These are phyloP conservation scores for Carnegiea gigantea DNA, from an alignment of 179 eudicot genomes.

Conservation along the genomic window DNA sequence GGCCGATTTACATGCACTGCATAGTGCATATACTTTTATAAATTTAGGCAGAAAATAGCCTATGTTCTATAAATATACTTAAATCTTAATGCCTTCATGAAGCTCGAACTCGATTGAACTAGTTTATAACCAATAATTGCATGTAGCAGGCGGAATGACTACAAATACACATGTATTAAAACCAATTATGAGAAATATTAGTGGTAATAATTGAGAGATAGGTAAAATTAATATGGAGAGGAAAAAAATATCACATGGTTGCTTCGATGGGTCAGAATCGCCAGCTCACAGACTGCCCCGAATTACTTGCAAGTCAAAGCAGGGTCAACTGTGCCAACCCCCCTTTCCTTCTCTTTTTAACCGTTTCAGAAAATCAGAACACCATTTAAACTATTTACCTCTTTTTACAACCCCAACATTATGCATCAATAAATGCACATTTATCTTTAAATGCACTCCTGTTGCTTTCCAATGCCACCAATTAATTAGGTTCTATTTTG, in stretches of 20 bases:
- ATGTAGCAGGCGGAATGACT: too few species aligned
- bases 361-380: neutral
- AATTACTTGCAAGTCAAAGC: constrained; percentile 28
- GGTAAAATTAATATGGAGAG: neutral
- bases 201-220: too few species aligned
- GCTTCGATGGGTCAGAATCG: constrained; percentile 28
- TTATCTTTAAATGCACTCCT: constrained; percentile 19
- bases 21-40: too few species aligned
- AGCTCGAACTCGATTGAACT: too few species aligned
- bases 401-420: constrained; percentile 13
- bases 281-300: constrained; percentile 29
- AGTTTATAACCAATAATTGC: too few species aligned
- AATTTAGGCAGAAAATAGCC: too few species aligned
- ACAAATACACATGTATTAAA: too few species aligned
- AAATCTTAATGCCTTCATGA: too few species aligned
- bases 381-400: neutral
- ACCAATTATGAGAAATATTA: too few species aligned
- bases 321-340: constrained; percentile 28
- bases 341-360: neutral
- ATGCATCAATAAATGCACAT: constrained; percentile 17
- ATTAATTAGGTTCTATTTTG: neutral
- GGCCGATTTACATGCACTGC: too few species aligned
- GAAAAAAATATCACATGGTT: constrained; percentile 21
- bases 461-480: constrained; percentile 28
- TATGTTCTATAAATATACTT: too few species aligned